phyloP scores from a whole-genome alignment of 176 grass and related monocot genomes.

The Poa pratensis region DNA sequence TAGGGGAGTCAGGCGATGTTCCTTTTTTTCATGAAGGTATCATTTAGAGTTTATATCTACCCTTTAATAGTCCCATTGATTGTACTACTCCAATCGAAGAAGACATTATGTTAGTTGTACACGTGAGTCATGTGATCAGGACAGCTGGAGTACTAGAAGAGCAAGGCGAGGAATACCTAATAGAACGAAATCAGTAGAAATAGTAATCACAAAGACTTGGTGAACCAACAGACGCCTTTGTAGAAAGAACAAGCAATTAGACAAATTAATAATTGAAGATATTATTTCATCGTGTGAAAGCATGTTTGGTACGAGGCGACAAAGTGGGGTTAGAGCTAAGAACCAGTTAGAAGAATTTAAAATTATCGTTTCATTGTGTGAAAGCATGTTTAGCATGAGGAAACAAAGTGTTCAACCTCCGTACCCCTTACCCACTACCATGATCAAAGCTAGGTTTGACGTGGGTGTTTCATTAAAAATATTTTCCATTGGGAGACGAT shows the following conservation, averaged over 20 bases:
- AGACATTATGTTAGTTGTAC: neutral
- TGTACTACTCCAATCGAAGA: neutral
- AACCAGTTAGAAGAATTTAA: too few relatives aligned
- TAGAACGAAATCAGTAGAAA: neutral
- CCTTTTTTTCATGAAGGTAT: neutral
- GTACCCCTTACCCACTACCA: too few relatives aligned
- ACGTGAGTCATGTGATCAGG: neutral
- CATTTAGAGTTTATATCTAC: neutral
- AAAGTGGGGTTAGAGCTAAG: neutral
- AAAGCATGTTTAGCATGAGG: constrained; percentile 36
- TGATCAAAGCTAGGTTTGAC: too few relatives aligned
- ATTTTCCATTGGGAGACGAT: too few relatives aligned
- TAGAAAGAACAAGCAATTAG: neutral
- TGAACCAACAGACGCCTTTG: neutral
- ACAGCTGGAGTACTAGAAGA: neutral
- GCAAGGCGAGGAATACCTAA: neutral
- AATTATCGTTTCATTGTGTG: constrained; percentile 14
- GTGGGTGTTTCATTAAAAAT: too few relatives aligned
- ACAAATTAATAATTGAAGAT: neutral
- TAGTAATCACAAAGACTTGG: constrained; percentile 7
- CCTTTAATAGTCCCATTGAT: neutral
- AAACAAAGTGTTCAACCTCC: neutral
- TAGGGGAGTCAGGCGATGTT: neutral
- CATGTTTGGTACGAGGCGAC: constrained; percentile 34
- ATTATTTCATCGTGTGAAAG: constrained; percentile 34